Evolutionary conservation across 2,329 filamentous ascomycete species (phyloP).

Genomic region (Colletotrichum kahawae): DNA sequence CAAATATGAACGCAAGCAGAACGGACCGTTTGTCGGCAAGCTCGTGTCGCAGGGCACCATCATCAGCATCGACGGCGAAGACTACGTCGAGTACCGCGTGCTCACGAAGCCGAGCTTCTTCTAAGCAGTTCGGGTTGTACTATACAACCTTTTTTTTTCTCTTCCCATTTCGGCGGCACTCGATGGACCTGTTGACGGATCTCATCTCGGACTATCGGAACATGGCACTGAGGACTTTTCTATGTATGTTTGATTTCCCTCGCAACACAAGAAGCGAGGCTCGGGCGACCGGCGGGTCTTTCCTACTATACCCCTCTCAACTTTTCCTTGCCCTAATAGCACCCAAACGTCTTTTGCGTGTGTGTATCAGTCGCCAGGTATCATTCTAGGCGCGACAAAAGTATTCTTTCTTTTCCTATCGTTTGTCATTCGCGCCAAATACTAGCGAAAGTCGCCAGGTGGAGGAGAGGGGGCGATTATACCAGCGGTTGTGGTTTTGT

Average conservation of each 20-base stretch:
- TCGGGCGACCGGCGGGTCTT: constrained; percentile 2
- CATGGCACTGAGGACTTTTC: not conserved
- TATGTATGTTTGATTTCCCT: not conserved
- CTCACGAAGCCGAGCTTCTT: constrained; percentile 69
- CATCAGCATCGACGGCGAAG: constrained; percentile 69
- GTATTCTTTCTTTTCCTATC: not conserved
- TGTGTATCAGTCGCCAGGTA: not conserved
- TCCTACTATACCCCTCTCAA: constrained; percentile 6
- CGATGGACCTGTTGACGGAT: not conserved
- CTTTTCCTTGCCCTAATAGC: not conserved
- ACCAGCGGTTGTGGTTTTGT: not conserved
- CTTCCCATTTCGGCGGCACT: not conserved
- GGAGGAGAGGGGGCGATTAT: not conserved
- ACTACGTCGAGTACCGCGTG: constrained; percentile 71
- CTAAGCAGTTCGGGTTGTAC: constrained; percentile 28
- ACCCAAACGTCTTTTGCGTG: not conserved
- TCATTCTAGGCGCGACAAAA: not conserved
- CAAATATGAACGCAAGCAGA: constrained; percentile 67
- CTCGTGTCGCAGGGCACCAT: constrained; percentile 67
- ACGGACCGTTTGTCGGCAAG: constrained; percentile 65
- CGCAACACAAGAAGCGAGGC: not conserved
- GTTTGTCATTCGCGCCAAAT: not conserved
- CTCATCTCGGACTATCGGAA: not conserved
- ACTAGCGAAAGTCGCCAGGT: not conserved
- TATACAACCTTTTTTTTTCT: not conserved